Evolutionary conservation across 2,329 filamentous ascomycete species (phyloP), one percentile per base, ranked within the genome.

Genomic region (Botrytis deweyae): DNA sequence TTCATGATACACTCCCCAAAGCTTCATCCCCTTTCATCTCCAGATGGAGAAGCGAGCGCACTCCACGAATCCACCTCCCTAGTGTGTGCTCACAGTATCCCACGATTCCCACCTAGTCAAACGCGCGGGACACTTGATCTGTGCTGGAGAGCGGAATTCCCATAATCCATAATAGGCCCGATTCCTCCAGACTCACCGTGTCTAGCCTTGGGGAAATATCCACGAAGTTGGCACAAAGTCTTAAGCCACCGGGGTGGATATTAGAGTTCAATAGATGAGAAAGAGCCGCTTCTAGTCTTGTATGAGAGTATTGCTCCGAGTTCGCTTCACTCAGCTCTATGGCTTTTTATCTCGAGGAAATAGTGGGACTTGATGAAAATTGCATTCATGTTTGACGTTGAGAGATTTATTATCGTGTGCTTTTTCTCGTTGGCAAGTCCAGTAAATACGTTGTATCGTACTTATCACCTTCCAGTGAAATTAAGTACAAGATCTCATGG

Each of bases 81-180:
- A 18, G 9, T 9, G 25, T n/a, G 25, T 62, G 12, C 59, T 63
- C 61, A n/a, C 61, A 22, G 22, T 10, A 18, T 38, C 36, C 14
- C 29, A 29, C 29, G 29, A 29, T 29, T 29, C 29, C 29, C 36
- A n/a, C 61, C 38, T 40, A n/a, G 61, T 63, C 25, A n/a, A 63
- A 2, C 61, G 40, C 38, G 36, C 49, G 49, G 49, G 14, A 20
- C 36, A 25, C 36, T n/a, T n/a, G 22, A 40, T 40, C 61, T 63
- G 61, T 62, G 59, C 59, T 62, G 10, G 25, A n/a, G 36, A 63
- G 61, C 61, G 61, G 61, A 25, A 63, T 14, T 38, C 22, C 14
- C 61, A 63, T 7, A 16, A 63, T 63, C 61, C 61, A 63, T 40
- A 40, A 63, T 63, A 63, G 61, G 61, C 38, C 61, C 36, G 61